Evolutionary conservation across 2,329 filamentous ascomycete genomes (phyloP), one percentile per base, ranked within the genome.

Genomic region (Orbilia quercus): DNA sequence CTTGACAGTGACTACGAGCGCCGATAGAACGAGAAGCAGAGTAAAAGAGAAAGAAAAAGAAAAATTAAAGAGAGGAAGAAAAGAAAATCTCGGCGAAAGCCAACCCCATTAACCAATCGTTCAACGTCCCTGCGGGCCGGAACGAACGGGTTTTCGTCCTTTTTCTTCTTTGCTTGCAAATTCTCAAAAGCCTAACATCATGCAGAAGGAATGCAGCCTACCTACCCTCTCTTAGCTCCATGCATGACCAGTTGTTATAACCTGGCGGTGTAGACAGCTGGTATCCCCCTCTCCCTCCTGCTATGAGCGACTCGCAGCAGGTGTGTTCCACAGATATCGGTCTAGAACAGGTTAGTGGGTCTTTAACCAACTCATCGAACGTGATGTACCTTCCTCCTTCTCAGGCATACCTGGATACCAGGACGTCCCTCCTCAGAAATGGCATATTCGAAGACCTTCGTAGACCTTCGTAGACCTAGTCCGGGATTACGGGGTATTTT

Each of bases 141-240:
- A 73, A 73, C 69, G 69, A 66, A 62, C 66, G 66, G 66, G 53
- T 57, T 44, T 64, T 51, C n/a, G n/a, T n/a, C n/a, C n/a, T n/a
- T n/a, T n/a, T n/a, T n/a, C n/a, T n/a, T n/a, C n/a, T 25, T 48
- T 53, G 45, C 50, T 31, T 50, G 31, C 44, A 50, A 67, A 57
- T 44, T 63, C 50, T 70, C 25, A 28, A 53, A 44, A 59, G 69
- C 28, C 47, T 42, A 66, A 60, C 69, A 73, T 60, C 54, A 59
- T 73, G 60, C 69, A 73, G 60, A 31, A 57, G 58, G 53, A 65
- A 64, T 65, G 59, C 67, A 72, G 22, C 18, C 36, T 54, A 42
- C 36, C 38, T 40, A 16, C 14, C 22, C 38, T 20, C 51, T 47
- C 23, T 28, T 36, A 63, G 58, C 31, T 62, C 42, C 53, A 60